phyloP scores from a whole-genome alignment of 1,139 yeast species.

The Geotrichum bryndzae region DNA sequence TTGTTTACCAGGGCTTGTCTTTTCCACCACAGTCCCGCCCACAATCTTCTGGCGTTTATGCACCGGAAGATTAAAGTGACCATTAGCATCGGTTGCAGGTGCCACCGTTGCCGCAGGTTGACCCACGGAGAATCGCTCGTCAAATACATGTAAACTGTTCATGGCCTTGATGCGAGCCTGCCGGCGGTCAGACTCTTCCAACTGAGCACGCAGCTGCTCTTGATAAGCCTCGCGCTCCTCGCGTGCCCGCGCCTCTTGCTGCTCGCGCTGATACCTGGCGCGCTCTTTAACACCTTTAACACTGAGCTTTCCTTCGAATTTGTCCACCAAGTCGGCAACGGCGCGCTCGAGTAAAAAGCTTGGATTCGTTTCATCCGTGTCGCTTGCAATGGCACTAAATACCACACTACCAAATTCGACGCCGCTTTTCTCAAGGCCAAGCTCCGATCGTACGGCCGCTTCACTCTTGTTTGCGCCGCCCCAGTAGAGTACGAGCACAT shows the following conservation, averaged over 20 bases:
- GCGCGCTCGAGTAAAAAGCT: conserved; percentile 2
- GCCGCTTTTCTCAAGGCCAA: conserved; percentile 2
- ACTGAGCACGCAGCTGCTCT: conserved; percentile 8
- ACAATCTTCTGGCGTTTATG: background rate
- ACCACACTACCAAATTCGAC: conserved; percentile 1
- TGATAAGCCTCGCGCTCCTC: conserved; percentile 7
- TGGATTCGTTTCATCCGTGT: conserved; percentile 2
- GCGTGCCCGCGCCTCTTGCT: conserved; percentile 9
- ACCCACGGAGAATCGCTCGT: background rate
- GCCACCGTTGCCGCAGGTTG: background rate
- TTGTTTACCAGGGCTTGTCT: background rate
- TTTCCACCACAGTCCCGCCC: background rate
- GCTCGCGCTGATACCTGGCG: conserved; percentile 1
- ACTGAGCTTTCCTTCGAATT: conserved; percentile 14
- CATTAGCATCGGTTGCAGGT: background rate
- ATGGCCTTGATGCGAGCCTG: conserved; percentile 2
- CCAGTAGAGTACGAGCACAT: conserved; percentile 21
- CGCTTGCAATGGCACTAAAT: conserved; percentile 2
- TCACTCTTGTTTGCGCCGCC: conserved; percentile 9
- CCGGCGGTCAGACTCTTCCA: conserved; percentile 5
- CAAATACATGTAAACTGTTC: conserved; percentile 9
- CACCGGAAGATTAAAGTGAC: background rate
- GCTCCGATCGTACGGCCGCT: background rate
- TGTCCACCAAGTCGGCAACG: conserved; percentile 7
- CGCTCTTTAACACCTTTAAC: conserved; percentile 6